Conservation (phyloP, 139 green algal genomes). For the Tetraselmis chui region DNA sequence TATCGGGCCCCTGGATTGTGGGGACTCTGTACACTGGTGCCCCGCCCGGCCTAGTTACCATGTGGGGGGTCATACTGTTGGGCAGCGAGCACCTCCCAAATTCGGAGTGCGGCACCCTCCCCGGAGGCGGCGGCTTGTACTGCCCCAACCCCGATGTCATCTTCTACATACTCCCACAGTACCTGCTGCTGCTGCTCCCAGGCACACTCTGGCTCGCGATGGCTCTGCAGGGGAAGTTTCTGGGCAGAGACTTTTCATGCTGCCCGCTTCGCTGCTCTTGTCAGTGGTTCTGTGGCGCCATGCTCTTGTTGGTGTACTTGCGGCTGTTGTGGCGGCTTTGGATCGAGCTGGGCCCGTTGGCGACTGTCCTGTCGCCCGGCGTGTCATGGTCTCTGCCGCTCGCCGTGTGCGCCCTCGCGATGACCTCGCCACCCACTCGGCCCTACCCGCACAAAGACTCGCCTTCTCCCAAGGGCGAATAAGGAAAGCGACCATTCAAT, state of each 20-base stretch:
- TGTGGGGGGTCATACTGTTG: constrained; percentile 18
- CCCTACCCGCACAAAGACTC: neutral
- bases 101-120: constrained; percentile 1
- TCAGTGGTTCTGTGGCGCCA: neutral
- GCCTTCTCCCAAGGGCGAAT: neutral
- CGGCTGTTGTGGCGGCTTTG: neutral
- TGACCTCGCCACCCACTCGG: neutral
- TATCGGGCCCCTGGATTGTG: constrained; percentile 31
- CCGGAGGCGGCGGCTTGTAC: neutral
- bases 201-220: constrained; percentile 38
- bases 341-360: constrained; percentile 2
- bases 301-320: constrained; percentile 8
- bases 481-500: neutral
- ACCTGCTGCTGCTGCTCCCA: constrained; percentile 26
- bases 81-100: neutral
- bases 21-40: constrained; percentile 18
- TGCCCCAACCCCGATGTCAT: constrained; percentile 26
- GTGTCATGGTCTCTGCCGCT: constrained; percentile 32
- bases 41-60: constrained; percentile 21
- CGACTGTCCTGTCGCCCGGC: constrained; percentile 24
- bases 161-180: constrained; percentile 20
- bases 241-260: constrained; percentile 3
- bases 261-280: neutral
- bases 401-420: neutral
- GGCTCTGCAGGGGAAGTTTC: constrained; percentile 21